These are phyloP conservation scores for Pontederia crassipes DNA, from an alignment of 176 grass and related monocot species.

Conservation along the genomic window DNA sequence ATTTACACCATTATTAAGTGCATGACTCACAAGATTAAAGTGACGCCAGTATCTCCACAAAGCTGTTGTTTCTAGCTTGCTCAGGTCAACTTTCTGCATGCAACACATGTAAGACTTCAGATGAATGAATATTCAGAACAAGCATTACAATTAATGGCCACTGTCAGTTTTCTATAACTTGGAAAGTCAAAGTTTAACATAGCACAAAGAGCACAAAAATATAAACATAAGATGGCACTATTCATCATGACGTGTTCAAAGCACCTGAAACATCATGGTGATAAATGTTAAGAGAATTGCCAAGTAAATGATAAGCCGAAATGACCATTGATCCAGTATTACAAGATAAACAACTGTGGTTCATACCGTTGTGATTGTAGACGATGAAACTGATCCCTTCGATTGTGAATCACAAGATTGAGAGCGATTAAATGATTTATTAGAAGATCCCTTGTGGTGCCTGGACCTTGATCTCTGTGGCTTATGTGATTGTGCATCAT, in stretches of 20 bases:
- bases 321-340: no score
- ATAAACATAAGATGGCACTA: no score
- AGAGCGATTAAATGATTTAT: constrained; percentile 57
- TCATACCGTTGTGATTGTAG: constrained; percentile 37
- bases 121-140: constrained; percentile 6
- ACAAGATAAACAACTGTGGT: neutral
- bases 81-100: constrained; percentile 77
- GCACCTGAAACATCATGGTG: no score
- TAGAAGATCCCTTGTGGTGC: constrained; percentile 38
- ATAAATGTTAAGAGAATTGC: no score
- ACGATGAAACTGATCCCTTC: constrained; percentile 51
- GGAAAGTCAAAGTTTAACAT: no score
- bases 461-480: constrained; percentile 50
- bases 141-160: neutral
- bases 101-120: neutral
- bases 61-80: constrained; percentile 70
- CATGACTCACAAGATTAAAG: constrained; percentile 59
- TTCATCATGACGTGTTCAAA: no score
- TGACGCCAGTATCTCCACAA: constrained; percentile 84
- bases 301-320: no score
- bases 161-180: neutral
- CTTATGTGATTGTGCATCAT: constrained; percentile 50
- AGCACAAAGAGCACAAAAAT: no score
- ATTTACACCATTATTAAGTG: neutral
- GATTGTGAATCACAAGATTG: constrained; percentile 68